These are phyloP conservation scores for Penicillium mononematosum DNA, from an alignment of 495 filamentous ascomycete species.

Conservation along the genomic window DNA sequence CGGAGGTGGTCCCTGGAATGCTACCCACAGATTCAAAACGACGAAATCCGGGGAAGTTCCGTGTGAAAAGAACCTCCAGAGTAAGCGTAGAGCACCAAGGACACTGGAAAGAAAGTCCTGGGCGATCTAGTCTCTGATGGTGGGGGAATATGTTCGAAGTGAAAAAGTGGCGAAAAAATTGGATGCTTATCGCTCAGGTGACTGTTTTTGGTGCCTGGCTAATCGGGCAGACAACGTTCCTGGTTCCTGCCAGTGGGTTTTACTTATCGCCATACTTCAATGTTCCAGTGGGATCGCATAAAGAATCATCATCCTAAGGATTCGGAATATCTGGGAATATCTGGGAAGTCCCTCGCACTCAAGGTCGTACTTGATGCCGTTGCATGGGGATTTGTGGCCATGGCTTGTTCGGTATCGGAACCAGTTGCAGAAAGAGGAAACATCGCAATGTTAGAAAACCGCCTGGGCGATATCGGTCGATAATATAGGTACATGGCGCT, in stretches of 20 bases:
- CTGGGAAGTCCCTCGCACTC: background rate
- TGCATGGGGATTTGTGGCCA: background rate
- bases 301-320: background rate
- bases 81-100: background rate
- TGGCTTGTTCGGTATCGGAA: background rate
- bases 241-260: conserved; percentile 7
- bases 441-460: background rate
- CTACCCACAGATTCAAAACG: conserved; percentile 5
- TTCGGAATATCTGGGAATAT: background rate
- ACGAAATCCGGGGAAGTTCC: conserved; percentile 6
- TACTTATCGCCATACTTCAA: conserved; percentile 3
- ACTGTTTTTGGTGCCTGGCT: conserved; percentile 18
- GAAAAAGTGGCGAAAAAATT: conserved; percentile 28
- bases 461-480: background rate
- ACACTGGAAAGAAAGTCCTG: background rate
- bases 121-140: background rate
- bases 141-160: background rate
- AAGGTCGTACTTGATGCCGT: background rate
- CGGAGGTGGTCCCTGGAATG: conserved; percentile 12
- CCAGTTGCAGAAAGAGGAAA: background rate
- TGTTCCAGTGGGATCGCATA: background rate
- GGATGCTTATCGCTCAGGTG: conserved; percentile 32
- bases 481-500: conserved; percentile 5
- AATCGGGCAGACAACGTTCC: conserved; percentile 20
- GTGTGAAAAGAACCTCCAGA: background rate